Percentiles rank a stretch among this genome's conserved stretches.
These are phyloP conservation scores for Trichoderma atroviride DNA, from an alignment of 2,329 filamentous ascomycete genomes.

Conservation along the genomic window DNA sequence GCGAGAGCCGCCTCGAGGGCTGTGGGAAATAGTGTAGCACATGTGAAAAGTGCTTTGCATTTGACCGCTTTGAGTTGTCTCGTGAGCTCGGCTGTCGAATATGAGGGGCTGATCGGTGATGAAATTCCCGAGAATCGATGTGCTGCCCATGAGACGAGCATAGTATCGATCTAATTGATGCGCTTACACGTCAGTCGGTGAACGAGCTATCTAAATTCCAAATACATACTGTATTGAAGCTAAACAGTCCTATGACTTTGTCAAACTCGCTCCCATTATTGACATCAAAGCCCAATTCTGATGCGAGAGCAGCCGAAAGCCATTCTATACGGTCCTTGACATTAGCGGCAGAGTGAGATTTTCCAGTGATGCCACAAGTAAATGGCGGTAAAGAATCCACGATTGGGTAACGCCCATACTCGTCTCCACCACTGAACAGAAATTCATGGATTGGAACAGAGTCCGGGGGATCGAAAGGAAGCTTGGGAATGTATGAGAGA, in stretches of 20 bases:
- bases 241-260: conserved; percentile 73
- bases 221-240: conserved; percentile 62
- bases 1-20: conserved; percentile 64
- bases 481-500: conserved; percentile 27
- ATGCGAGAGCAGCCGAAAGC: conserved; percentile 56
- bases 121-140: conserved; percentile 69
- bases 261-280: conserved; percentile 75
- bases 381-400: conserved; percentile 65
- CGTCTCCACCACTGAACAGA: conserved; percentile 62
- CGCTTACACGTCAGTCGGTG: not conserved
- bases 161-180: conserved; percentile 58
- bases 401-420: conserved; percentile 64
- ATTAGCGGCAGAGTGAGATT: conserved; percentile 62
- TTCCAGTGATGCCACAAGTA: conserved; percentile 71
- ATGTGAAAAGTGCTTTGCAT: conserved; percentile 70
- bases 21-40: conserved; percentile 62
- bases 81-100: conserved; percentile 65
- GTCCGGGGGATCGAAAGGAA: conserved; percentile 51
- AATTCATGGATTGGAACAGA: conserved; percentile 70
- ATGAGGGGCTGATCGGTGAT: conserved; percentile 71
- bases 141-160: conserved; percentile 58
- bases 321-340: conserved; percentile 67
- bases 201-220: not conserved
- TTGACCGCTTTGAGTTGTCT: conserved; percentile 68
- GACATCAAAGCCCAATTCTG: conserved; percentile 70